phyloP scores from a whole-genome alignment of 257 asterid species.

The Gentiana macrophylla region DNA sequence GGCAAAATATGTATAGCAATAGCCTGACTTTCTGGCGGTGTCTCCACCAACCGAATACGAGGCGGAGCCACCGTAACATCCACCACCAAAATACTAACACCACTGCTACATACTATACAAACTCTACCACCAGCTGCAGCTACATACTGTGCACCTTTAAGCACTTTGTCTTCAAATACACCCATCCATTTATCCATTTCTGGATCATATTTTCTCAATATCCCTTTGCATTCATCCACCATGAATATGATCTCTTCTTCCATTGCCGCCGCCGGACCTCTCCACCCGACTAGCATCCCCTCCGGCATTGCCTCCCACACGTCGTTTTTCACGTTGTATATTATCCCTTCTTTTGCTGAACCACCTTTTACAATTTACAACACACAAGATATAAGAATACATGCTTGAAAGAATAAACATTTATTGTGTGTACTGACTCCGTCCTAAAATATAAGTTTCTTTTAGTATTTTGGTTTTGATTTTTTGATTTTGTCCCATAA shows the following conservation, averaged over 20 bases:
- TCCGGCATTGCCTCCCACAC: conserved; percentile 68
- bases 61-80: conserved; percentile 44
- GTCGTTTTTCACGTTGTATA: conserved; percentile 40
- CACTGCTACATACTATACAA: conserved; percentile 39
- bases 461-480: too few relatives aligned
- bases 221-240: conserved; percentile 63
- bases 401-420: too few relatives aligned
- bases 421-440: too few relatives aligned
- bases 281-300: conserved; percentile 75
- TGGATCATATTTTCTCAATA: conserved; percentile 37
- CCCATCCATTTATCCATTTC: conserved; percentile 47
- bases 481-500: too few relatives aligned
- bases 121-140: conserved; percentile 60
- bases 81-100: conserved; percentile 41
- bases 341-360: conserved; percentile 53
- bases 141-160: conserved; percentile 47
- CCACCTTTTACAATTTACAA: conserved; percentile 25
- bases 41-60: conserved; percentile 44
- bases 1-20: conserved; percentile 54
- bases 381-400: too few relatives aligned
- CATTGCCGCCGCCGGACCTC: conserved; percentile 77
- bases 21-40: conserved; percentile 38
- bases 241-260: conserved; percentile 49
- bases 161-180: conserved; percentile 22
- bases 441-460: too few relatives aligned